Percentiles rank a stretch among this genome's conserved stretches.
These are phyloP conservation scores for Linum tenue DNA, from an alignment of 345 rosid species.

Conservation along the genomic window DNA sequence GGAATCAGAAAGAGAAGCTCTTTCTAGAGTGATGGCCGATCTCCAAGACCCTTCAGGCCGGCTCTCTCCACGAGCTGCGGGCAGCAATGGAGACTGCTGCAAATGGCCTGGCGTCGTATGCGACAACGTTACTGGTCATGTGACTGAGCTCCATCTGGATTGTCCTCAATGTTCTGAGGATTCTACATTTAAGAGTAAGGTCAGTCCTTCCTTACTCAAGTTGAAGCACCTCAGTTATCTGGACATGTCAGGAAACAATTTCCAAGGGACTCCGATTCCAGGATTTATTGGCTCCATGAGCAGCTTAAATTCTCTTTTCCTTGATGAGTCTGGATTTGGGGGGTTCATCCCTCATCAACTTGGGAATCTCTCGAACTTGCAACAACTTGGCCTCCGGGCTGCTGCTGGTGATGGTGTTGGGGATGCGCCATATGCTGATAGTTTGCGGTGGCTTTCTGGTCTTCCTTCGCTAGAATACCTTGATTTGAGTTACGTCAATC, in stretches of 20 bases:
- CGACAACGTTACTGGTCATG: no score
- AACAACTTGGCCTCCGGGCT: conserved; percentile 12
- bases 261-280: conserved; percentile 5
- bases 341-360: conserved; percentile 9
- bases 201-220: conserved; percentile 7
- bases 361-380: conserved; percentile 11
- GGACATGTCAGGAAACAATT: conserved; percentile 12
- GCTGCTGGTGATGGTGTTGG: neutral
- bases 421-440: neutral
- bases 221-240: conserved; percentile 9
- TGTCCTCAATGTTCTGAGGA: no score
- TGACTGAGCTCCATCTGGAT: no score
- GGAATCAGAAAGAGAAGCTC: no score
- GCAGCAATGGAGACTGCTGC: no score
- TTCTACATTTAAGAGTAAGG: neutral
- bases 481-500: conserved; percentile 8
- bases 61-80: no score
- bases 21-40: no score
- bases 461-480: conserved; percentile 8
- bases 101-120: no score
- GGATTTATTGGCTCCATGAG: conserved; percentile 12
- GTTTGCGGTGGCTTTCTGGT: conserved; percentile 4
- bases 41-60: no score
- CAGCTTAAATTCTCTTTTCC: conserved; percentile 8
- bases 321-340: neutral